Base-by-base conservation (phyloP, 345 rosid genomes). In the Conringia planisiliqua region DNA sequence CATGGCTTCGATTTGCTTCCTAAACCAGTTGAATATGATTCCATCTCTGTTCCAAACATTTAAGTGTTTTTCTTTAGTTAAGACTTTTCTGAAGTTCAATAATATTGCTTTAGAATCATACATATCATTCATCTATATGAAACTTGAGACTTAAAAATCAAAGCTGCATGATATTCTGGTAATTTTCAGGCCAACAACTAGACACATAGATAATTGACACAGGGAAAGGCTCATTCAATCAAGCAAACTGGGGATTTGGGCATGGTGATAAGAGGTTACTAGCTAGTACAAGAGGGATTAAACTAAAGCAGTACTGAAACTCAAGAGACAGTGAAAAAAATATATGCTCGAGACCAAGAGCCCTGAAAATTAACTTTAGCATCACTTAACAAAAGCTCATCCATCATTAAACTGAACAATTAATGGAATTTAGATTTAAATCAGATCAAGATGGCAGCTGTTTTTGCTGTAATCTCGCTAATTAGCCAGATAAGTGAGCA, bases 1-100 rank as follows among this genome's bases (percentile, higher is more conserved):
- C 99, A 92, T 85, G 98, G 99, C 99, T 95, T 95, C 89, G 89
- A 92, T 90, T 95, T 95, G 99, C 98, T 95, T 92, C 98, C 99
- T 95, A 92, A 89, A 92, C 90, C 97, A 82, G 89, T 82, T 83
- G 91, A 84, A 78, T 87, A 83, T 71, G 89, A 82, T 81, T 95
- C 96, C 90, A 71, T 72, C 86, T 92, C 99, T 92, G 97, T 90
- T 83, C 59, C 89, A 87, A 81, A 90, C 78, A 91, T 91, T 91
- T 91, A 83, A 85, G 71, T 68, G 30, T 47, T 73, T 67, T 68
- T 32, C 70, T 74, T 79, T 79, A 68, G 82, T 73, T 79, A 29
- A 62, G 20, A 63, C 29, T 62, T 79, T 62, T 38, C 30, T 73
- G 39, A 73, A 26, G 66, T 54, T 73, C 47, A 59, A 35, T 60